These are phyloP conservation scores for Penicillium sp. DNA, from an alignment of 2,329 filamentous ascomycete genomes.

Conservation along the genomic window DNA sequence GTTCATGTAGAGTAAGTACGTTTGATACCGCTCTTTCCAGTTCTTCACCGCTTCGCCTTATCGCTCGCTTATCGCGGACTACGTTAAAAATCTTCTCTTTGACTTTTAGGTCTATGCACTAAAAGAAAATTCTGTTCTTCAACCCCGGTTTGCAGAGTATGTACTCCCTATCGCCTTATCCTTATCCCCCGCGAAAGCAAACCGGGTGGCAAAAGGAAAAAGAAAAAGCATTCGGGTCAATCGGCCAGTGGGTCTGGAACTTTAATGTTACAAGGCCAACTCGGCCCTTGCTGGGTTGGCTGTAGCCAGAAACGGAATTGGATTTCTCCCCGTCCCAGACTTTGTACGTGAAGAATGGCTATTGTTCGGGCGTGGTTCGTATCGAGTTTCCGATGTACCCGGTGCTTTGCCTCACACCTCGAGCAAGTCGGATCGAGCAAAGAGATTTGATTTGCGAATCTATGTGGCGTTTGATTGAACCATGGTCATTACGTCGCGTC, in stretches of 20 bases:
- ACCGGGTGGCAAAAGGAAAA: slow-evolving; percentile 7
- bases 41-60: slow-evolving; percentile 10
- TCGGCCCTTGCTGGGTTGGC: slow-evolving; percentile 1
- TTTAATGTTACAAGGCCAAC: background rate
- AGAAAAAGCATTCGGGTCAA: background rate
- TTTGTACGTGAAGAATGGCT: background rate
- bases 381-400: background rate
- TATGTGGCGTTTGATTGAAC: slow-evolving; percentile 1
- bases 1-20: background rate
- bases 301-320: background rate
- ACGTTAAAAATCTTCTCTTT: slow-evolving; percentile 4
- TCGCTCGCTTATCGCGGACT: slow-evolving; percentile 19
- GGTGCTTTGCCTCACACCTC: background rate
- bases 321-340: background rate
- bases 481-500: slow-evolving; percentile 5
- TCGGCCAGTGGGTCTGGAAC: slow-evolving; percentile 5
- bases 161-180: background rate
- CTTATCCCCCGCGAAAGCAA: slow-evolving; percentile 29
- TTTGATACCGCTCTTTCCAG: background rate
- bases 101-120: background rate
- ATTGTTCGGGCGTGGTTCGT: background rate
- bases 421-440: background rate
- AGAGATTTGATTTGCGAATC: background rate
- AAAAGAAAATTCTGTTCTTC: background rate
- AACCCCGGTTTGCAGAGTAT: background rate